Evolutionary conservation across 2,329 filamentous ascomycete genomes (phyloP).

Genomic region (Pyricularia grisea): DNA sequence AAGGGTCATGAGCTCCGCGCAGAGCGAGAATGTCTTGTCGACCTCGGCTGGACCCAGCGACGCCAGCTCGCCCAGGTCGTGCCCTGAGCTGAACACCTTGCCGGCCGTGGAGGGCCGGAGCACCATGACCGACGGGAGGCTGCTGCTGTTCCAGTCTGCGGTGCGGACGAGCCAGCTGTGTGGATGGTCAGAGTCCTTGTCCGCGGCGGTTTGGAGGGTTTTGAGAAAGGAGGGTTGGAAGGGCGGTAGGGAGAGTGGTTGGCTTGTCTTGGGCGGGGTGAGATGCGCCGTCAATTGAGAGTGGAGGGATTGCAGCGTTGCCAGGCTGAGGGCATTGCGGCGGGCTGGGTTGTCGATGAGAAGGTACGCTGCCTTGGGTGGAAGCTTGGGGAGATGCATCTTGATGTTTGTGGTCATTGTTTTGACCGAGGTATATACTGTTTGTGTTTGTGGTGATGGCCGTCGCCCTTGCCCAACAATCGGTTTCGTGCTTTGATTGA

Average conservation of each 20-base stretch:
- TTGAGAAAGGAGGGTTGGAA: conserved; percentile 15
- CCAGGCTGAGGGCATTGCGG: conserved; percentile 17
- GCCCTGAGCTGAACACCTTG: conserved; percentile 20
- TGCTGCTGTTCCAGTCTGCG: conserved; percentile 14
- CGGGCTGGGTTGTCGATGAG: conserved; percentile 14
- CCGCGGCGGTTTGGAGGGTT: conserved; percentile 8
- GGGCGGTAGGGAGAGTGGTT: conserved; percentile 16
- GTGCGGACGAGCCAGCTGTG: conserved; percentile 20
- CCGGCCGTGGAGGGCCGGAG: conserved; percentile 16
- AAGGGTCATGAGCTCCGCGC: conserved; percentile 21
- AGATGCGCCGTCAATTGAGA: conserved; percentile 15
- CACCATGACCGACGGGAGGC: conserved; percentile 20
- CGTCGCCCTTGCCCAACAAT: neutral
- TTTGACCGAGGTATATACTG: too few species aligned
- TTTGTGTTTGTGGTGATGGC: neutral
- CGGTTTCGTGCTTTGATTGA: neutral
- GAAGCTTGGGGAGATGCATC: conserved; percentile 14
- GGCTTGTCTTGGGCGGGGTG: conserved; percentile 12
- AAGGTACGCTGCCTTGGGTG: conserved; percentile 16
- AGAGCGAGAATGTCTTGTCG: conserved; percentile 16
- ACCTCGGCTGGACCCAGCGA: conserved; percentile 7
- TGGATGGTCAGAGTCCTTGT: neutral
- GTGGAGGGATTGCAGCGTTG: conserved; percentile 15
- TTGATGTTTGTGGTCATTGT: neutral
- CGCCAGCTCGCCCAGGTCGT: conserved; percentile 20